Percentiles rank a stretch among this genome's conserved stretches.
Evolutionary conservation across 2,329 filamentous ascomycete species (phyloP).

Genomic region (Colletotrichum scovillei): DNA sequence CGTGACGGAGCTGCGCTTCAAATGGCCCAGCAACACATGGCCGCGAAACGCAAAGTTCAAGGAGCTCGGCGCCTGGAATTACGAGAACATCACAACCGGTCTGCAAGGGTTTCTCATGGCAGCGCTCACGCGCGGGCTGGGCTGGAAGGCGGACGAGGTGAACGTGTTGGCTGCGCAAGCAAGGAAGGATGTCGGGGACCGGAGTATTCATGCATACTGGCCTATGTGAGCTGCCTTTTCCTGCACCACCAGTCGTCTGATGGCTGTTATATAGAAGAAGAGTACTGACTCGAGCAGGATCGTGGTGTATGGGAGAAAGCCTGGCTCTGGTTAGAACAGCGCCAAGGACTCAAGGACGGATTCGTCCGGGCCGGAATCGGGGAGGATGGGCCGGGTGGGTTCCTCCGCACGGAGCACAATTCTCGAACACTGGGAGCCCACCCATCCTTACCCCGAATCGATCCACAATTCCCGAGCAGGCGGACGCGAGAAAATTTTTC

Average conservation of each 20-base stretch:
- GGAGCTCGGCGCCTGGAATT: slow-evolving; percentile 47
- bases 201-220: slow-evolving; percentile 45
- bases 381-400: slow-evolving; percentile 10
- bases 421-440: not conserved
- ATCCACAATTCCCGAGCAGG: not conserved
- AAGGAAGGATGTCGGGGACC: slow-evolving; percentile 40
- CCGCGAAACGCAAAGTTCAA: slow-evolving; percentile 48
- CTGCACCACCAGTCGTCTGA: not conserved
- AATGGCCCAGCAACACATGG: slow-evolving; percentile 53
- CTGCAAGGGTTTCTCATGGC: slow-evolving; percentile 50
- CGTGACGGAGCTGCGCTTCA: slow-evolving; percentile 43
- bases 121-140: slow-evolving; percentile 49
- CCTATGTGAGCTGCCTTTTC: slow-evolving; percentile 47
- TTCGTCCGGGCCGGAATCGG: not conserved
- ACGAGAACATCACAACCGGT: slow-evolving; percentile 46
- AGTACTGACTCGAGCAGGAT: slow-evolving; percentile 21
- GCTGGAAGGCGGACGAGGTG: slow-evolving; percentile 47
- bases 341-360: no score
- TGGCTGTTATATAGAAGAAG: no score
- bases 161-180: slow-evolving; percentile 40
- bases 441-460: not conserved
- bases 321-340: not conserved
- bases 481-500: not conserved
- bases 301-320: slow-evolving; percentile 31
- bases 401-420: not conserved